Conservation (phyloP, 225 moss, liverwort and hornwort genomes). For the Climacium dendroides region DNA sequence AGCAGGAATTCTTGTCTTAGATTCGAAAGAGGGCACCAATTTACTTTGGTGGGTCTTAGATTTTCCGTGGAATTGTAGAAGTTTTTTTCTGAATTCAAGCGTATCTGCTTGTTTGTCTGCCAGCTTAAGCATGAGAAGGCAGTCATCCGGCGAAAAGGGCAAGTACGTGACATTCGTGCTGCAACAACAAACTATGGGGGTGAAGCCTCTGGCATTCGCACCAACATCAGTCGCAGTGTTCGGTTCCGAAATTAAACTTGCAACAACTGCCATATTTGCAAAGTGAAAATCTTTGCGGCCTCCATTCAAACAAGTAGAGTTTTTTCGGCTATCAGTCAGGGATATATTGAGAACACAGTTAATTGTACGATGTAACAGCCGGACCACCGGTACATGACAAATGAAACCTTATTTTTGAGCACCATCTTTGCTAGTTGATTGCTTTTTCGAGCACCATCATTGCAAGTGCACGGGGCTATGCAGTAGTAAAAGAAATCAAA, state of each 20-base stretch:
- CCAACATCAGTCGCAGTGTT: slow-evolving; percentile 80
- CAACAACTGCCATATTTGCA: background rate
- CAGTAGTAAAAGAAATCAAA: background rate
- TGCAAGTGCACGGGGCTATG: background rate
- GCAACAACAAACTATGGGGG: slow-evolving; percentile 71
- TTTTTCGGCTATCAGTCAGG: background rate
- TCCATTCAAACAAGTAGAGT: background rate
- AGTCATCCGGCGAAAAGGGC: slow-evolving; percentile 78
- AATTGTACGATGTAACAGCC: background rate
- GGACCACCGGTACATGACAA: background rate
- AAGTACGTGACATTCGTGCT: slow-evolving; percentile 59
- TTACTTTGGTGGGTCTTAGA: background rate
- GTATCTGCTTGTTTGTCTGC: background rate
- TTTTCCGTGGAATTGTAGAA: background rate
- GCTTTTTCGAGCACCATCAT: background rate
- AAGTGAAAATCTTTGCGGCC: background rate
- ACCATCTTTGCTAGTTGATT: background rate
- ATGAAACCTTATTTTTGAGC: background rate
- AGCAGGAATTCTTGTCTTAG: background rate
- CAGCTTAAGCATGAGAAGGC: slow-evolving; percentile 98
- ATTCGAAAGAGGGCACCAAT: background rate
- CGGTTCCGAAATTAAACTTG: slow-evolving; percentile 38
- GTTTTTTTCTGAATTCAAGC: background rate
- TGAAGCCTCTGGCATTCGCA: slow-evolving; percentile 81
- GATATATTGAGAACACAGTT: background rate